These are phyloP conservation scores for Aspergillus sp. DNA, from an alignment of 2,329 filamentous ascomycete species.

Conservation along the genomic window DNA sequence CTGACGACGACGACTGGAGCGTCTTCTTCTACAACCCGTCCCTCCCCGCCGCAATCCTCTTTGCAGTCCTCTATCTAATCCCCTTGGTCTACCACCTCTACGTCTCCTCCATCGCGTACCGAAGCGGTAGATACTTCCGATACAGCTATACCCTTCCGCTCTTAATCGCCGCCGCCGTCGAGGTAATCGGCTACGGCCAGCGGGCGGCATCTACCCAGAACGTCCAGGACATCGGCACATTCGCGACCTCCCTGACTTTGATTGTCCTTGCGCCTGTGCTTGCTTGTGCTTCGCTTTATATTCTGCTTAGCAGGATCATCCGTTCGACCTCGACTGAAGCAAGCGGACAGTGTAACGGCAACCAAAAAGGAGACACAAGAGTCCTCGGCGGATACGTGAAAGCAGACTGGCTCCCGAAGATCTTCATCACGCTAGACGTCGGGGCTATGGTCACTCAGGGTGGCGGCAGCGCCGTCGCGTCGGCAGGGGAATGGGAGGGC, in stretches of 20 bases:
- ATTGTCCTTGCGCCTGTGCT: slow-evolving; percentile 53
- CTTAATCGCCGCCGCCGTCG: slow-evolving; percentile 43
- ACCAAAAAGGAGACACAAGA: slow-evolving; percentile 21
- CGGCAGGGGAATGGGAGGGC: slow-evolving; percentile 46
- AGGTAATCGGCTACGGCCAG: slow-evolving; percentile 48
- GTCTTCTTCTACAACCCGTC: slow-evolving; percentile 50
- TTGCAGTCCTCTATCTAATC: slow-evolving; percentile 43
- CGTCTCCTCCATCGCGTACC: slow-evolving; percentile 44
- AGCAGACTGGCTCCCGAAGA: slow-evolving; percentile 41
- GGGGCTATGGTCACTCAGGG: slow-evolving; percentile 48
- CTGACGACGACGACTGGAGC: slow-evolving; percentile 1
- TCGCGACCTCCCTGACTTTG: slow-evolving; percentile 41
- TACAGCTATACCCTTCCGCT: slow-evolving; percentile 45
- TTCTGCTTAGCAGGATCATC: slow-evolving; percentile 50
- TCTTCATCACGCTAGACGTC: slow-evolving; percentile 50
- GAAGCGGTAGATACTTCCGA: slow-evolving; percentile 31
- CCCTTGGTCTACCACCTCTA: slow-evolving; percentile 41
- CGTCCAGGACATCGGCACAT: slow-evolving; percentile 33
- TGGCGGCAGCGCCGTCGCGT: slow-evolving; percentile 46
- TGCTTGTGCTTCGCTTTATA: slow-evolving; percentile 52
- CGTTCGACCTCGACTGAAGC: slow-evolving; percentile 18
- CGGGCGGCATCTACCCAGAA: slow-evolving; percentile 30
- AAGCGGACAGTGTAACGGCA: too few species aligned
- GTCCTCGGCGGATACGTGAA: slow-evolving; percentile 25
- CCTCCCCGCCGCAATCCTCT: slow-evolving; percentile 43